A percentile compares a stretch with the other conserved stretches of the same genome.
Conservation (phyloP, 441 rosid genomes). For the Brassica balearica region DNA sequence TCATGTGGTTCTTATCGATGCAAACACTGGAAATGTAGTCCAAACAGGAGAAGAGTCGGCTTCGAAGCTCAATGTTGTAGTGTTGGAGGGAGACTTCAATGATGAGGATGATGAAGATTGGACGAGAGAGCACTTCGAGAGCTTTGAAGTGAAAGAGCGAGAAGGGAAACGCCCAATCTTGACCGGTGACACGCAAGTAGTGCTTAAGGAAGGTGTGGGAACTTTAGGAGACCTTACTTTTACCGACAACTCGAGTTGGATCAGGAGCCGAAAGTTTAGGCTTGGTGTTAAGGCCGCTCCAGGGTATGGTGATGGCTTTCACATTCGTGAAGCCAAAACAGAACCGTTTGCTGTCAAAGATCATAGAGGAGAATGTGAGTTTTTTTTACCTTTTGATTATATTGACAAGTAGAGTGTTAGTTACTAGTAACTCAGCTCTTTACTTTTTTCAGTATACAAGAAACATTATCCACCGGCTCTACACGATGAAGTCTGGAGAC, state of each 20-base stretch:
- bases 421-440: background rate
- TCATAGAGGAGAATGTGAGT: slow-evolving; percentile 97
- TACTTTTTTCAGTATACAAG: slow-evolving; percentile 76
- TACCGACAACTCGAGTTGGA: slow-evolving; percentile 99
- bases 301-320: slow-evolving; percentile 69
- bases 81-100: slow-evolving; percentile 93
- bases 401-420: slow-evolving; percentile 6
- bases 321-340: slow-evolving; percentile 92
- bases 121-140: slow-evolving; percentile 84
- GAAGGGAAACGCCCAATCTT: slow-evolving; percentile 95
- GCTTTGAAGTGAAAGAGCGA: slow-evolving; percentile 87
- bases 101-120: slow-evolving; percentile 81
- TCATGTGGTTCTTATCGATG: slow-evolving; percentile 80
- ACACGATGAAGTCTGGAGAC: slow-evolving; percentile 97
- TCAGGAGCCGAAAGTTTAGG: slow-evolving; percentile 97
- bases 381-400: slow-evolving; percentile 11
- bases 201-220: slow-evolving; percentile 95
- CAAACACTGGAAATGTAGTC: slow-evolving; percentile 63
- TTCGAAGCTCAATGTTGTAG: slow-evolving; percentile 81
- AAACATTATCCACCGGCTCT: slow-evolving; percentile 97
- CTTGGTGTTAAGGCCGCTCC: slow-evolving; percentile 83
- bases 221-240: slow-evolving; percentile 96
- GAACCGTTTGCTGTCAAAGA: slow-evolving; percentile 98
- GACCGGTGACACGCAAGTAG: slow-evolving; percentile 84
- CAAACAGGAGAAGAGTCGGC: slow-evolving; percentile 79